A percentile compares a stretch with the other conserved stretches of the same genome.
phyloP scores from a whole-genome alignment of 2,329 filamentous ascomycete genomes.

The Alternaria burnsii region DNA sequence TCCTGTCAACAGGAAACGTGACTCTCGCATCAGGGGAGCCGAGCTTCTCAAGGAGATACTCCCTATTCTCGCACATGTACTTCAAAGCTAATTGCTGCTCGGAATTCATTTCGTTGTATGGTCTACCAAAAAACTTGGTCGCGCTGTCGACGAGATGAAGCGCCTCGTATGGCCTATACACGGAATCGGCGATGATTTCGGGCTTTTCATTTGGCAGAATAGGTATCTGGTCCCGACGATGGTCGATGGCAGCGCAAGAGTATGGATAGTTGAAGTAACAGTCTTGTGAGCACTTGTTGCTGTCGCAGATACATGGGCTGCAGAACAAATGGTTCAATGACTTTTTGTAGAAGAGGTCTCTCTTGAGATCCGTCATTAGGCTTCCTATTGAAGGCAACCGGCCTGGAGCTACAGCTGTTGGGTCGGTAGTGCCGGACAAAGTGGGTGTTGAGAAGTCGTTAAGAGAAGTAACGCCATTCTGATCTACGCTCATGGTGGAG shows the following conservation, averaged over 20 bases:
- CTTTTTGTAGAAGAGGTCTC: not conserved
- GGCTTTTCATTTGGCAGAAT: not conserved
- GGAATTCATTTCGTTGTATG: not conserved
- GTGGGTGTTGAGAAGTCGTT: not conserved
- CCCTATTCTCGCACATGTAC: accelerated
- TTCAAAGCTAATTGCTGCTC: not conserved
- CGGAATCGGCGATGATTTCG: accelerated
- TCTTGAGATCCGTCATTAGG: accelerated
- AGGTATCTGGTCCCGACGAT: not conserved
- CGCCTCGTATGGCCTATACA: not conserved
- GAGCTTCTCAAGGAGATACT: not conserved
- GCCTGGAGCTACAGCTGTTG: not conserved
- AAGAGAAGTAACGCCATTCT: not conserved
- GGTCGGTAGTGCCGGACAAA: not conserved
- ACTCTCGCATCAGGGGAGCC: not conserved
- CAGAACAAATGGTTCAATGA: not conserved
- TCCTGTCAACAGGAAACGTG: not conserved
- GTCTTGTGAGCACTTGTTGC: not conserved
- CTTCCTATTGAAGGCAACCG: not conserved
- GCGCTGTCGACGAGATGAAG: not conserved
- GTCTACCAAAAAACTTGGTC: not conserved
- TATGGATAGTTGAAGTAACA: not conserved
- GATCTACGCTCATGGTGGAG: not conserved
- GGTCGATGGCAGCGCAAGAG: not conserved
- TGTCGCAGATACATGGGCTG: not conserved